Evolutionary conservation across 371 early-diverging fungal species (phyloP), one percentile per base, ranked within the genome.

Genomic region (Actinomucor elegans): DNA sequence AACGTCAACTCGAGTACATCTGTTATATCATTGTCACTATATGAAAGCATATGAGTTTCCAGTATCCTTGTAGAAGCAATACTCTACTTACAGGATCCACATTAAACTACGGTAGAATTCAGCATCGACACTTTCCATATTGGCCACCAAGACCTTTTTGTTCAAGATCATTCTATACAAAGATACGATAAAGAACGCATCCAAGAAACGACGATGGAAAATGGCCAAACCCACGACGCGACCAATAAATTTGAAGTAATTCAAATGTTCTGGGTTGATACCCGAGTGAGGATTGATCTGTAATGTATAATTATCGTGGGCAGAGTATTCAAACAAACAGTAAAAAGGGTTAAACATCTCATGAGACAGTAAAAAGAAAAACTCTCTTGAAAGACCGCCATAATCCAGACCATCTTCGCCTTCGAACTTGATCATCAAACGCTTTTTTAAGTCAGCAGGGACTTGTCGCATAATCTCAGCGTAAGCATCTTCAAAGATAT

Each of bases 291-390:
- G 95, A 74, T 94, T 98, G 73, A 97, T 96, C 66, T 97, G 96
- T 33, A 96, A 81, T 32, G 97, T 94, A 73, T 96, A 93, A 57
- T 93, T 95, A 76, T 97, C 96, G 71, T 94, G 94, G 10, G 95
- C 96, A 31, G 96, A 94, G 66, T 96, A 95, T 68, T 96, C 94
- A 67, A 99, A 99, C 51, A 99, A 81, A 55, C 94, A 91, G 77
- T 94, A 97, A 75, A 92, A 86, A 10, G 99, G 99, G 66, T 99
- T 97, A 75, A 98, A 96, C 94, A 98, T 97, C 66, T 98, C 96
- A 72, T 96, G 94, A 18, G 96, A 93, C 24, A 99, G 79, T 56
- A 97, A 73, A 71, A 91, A 94, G 83, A 95, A 97, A 79, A 93
- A 99, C 71, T 99, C 99, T 77, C 94, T 80, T 6, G 95, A 94